Percentiles rank a stretch among this genome's conserved stretches.
These are phyloP conservation scores for Trichoderma reesei DNA, from an alignment of 495 filamentous ascomycete genomes.

Conservation along the genomic window DNA sequence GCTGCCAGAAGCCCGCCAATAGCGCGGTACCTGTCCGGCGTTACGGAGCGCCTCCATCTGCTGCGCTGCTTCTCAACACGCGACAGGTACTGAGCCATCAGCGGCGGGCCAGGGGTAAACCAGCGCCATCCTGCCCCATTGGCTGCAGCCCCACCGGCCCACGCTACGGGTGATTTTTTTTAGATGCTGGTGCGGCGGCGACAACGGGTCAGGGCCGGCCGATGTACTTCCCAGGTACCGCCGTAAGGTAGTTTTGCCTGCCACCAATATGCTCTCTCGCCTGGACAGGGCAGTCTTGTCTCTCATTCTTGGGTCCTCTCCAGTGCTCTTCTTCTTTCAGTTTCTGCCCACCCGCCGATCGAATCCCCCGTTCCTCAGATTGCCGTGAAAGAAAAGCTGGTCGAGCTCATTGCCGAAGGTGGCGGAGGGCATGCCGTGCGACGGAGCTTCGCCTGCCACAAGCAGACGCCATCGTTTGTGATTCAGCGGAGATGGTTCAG, in stretches of 20 bases:
- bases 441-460: background rate
- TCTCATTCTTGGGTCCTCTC: background rate
- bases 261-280: background rate
- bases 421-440: conserved; percentile 6
- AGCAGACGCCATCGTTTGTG: background rate
- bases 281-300: background rate
- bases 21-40: background rate
- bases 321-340: background rate
- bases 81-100: background rate
- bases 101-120: conserved; percentile 5
- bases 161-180: conserved; percentile 8
- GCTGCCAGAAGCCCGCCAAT: background rate
- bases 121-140: background rate
- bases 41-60: background rate
- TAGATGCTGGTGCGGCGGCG: conserved; percentile 1
- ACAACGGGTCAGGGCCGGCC: background rate
- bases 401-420: background rate
- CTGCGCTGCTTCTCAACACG: background rate
- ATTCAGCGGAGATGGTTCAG: background rate
- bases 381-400: background rate
- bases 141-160: background rate
- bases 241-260: background rate
- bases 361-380: background rate
- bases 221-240: background rate
- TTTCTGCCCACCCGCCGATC: background rate